These are phyloP conservation scores for Cystobasidium slooffiae DNA, from an alignment of 1,284 basidiomycete genomes.

Conservation along the genomic window DNA sequence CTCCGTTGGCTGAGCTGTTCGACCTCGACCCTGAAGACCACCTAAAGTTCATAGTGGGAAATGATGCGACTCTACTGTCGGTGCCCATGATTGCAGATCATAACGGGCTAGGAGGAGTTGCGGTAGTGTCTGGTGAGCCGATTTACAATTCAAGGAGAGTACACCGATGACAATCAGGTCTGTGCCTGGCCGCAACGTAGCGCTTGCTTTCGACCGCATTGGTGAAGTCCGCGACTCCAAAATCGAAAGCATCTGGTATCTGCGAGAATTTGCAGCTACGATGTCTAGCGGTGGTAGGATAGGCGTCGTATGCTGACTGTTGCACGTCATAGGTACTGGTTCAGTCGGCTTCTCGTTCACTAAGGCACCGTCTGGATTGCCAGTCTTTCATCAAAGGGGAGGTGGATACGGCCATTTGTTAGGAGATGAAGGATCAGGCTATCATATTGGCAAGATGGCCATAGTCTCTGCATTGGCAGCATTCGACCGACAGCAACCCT, in stretches of 20 bases:
- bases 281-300: too few relatives aligned
- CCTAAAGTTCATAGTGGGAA: constrained; percentile 29
- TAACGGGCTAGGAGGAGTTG: constrained; percentile 16
- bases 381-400: constrained; percentile 18
- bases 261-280: too few relatives aligned
- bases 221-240: too few relatives aligned
- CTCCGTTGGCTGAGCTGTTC: constrained; percentile 33
- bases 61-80: constrained; percentile 38
- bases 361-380: constrained; percentile 23
- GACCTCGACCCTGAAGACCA: constrained; percentile 13
- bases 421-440: constrained; percentile 35
- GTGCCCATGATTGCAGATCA: constrained; percentile 38
- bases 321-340: constrained; percentile 20
- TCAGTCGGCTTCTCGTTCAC: constrained; percentile 37
- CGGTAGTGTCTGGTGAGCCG: constrained; percentile 30
- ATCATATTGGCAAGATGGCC: constrained; percentile 35
- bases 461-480: constrained; percentile 22
- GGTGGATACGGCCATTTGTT: constrained; percentile 37
- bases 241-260: too few relatives aligned
- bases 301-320: not conserved
- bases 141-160: too few relatives aligned
- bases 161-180: too few relatives aligned
- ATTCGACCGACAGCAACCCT: constrained; percentile 24
- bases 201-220: too few relatives aligned
- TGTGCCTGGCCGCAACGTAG: too few relatives aligned